Base-by-base conservation (phyloP, 768 basidiomycete genomes). In the Podaxis carcinomalis region DNA sequence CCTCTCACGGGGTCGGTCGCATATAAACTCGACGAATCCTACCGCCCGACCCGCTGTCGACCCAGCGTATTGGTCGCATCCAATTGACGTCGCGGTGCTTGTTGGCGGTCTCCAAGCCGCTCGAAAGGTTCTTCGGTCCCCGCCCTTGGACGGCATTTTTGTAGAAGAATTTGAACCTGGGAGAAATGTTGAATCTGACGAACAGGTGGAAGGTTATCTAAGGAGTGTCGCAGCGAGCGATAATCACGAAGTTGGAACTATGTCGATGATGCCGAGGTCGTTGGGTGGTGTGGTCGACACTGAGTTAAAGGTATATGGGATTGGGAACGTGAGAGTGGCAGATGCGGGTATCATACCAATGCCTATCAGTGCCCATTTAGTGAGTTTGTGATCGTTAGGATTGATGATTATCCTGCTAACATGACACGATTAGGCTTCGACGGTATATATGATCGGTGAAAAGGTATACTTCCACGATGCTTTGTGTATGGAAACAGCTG, bases 11-110 rank as follows among this genome's bases (percentile, higher is more conserved):
- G 83, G 83, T 16, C 72, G 73, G 5, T 74, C 82, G 23, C 74
- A 79, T 50, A 79, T 83, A 62, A 75, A 70, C 16, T 79, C 79
- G 3, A 72, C 76, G 5, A 67, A 76, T 65, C 72, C 77, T 1
- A 75, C 75, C 62, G 67, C 68, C n/a, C 62, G 72, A 23, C 82
- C 84, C 0, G 66, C 69, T 3, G 81, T 85, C 62, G 78, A 86
- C 66, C 82, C 83, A 0, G 78, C 78, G 44, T 84, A 77, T 60
- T 74, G 75, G 63, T 56, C 70, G 0, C 73, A 75, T 55, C 70
- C 72, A 1, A 50, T 72, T 13, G 76, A 77, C 60, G 57, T 72
- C 9, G 66, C 70, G 1, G 61, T 72, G 2, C 72, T 77, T 21
- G 68, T 74, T 16, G 72, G 68, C 25, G 71, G 69, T 1, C 64